Percentiles rank a stretch among this genome's conserved stretches.
phyloP scores from a whole-genome alignment of 148 eudicot species.

The Suaeda aralocaspica region DNA sequence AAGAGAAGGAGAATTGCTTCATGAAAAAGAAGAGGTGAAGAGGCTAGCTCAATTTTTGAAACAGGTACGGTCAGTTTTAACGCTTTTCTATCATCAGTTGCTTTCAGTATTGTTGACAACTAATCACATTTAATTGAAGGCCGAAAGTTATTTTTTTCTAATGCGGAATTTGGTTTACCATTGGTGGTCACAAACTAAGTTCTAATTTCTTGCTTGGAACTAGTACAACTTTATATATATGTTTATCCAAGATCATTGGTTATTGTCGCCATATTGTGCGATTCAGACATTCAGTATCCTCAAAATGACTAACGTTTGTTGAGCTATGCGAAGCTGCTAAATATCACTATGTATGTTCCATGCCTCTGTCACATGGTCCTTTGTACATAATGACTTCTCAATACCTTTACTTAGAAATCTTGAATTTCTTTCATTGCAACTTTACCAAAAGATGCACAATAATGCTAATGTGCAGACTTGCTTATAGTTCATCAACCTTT shows the following conservation, averaged over 20 bases:
- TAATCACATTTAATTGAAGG: neutral
- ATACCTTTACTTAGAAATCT: neutral
- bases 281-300: neutral
- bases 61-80: constrained; percentile 48
- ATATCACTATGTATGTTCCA: constrained; percentile 4
- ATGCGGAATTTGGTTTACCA: neutral
- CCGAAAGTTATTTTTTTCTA: neutral
- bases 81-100: neutral
- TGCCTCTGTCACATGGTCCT: neutral
- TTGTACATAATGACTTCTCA: neutral
- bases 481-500: neutral
- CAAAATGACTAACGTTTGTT: neutral
- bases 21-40: constrained; percentile 97
- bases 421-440: neutral
- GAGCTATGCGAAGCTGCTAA: neutral
- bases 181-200: neutral
- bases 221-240: neutral
- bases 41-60: constrained; percentile 81
- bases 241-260: too few species aligned
- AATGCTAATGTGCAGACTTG: neutral
- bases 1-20: constrained; percentile 94
- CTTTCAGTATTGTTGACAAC: neutral
- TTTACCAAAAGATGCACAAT: neutral
- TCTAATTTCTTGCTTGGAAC: neutral
- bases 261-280: neutral